phyloP scores from a whole-genome alignment of 345 rosid genomes.

The Rhizophora apiculata region DNA sequence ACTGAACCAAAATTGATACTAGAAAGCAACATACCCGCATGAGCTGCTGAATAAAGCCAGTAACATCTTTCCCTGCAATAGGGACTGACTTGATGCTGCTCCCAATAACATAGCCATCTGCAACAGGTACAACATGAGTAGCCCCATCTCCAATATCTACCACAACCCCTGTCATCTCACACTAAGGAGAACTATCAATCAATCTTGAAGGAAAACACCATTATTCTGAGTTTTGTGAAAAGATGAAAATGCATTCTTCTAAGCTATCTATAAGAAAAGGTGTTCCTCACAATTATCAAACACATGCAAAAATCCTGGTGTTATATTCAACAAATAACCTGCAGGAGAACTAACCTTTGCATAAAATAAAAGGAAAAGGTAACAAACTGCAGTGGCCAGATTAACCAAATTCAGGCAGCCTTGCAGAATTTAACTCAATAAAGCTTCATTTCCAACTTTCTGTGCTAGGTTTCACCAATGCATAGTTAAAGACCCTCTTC shows the following conservation, averaged over 20 bases:
- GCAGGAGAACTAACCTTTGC: too few species aligned
- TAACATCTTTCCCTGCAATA: slow-evolving; percentile 86
- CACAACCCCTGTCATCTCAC: slow-evolving; percentile 99
- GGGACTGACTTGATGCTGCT: slow-evolving; percentile 91
- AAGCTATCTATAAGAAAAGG: too few species aligned
- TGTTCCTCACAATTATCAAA: too few species aligned
- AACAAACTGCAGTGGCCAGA: too few species aligned
- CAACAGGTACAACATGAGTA: slow-evolving; percentile 90
- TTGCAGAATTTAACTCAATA: not conserved
- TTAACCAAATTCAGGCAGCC: not conserved
- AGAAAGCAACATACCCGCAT: slow-evolving; percentile 68
- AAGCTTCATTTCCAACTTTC: not conserved
- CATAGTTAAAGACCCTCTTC: not conserved
- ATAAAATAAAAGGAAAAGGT: too few species aligned
- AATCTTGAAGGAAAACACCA: slow-evolving; percentile 30
- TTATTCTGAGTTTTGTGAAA: not conserved
- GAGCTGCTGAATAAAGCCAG: slow-evolving; percentile 89
- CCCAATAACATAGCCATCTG: slow-evolving; percentile 97
- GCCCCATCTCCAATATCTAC: slow-evolving; percentile 99
- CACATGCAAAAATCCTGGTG: too few species aligned
- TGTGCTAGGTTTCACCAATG: not conserved
- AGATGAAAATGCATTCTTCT: not conserved
- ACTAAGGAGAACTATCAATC: slow-evolving; percentile 58
- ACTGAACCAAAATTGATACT: not conserved
- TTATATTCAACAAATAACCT: too few species aligned